A percentile compares a stretch with the other conserved stretches of the same genome.
These are phyloP conservation scores for Silene uniflora DNA, from an alignment of 148 eudicot genomes.

Conservation along the genomic window DNA sequence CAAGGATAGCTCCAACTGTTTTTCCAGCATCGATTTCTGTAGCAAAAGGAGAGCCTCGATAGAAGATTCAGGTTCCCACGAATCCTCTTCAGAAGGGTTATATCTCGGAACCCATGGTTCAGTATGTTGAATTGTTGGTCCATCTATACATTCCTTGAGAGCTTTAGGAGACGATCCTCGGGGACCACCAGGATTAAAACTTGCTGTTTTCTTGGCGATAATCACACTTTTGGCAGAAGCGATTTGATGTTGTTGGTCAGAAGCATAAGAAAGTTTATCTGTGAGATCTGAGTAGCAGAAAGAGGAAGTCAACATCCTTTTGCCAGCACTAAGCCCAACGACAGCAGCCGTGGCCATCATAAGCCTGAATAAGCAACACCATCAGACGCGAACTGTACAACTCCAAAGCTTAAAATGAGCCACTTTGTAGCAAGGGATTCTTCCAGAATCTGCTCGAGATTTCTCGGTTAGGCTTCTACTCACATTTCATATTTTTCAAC, in stretches of 20 bases:
- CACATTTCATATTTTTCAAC: background rate
- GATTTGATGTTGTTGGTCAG: slow-evolving; percentile 42
- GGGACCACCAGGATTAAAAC: slow-evolving; percentile 41
- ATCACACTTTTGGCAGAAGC: slow-evolving; percentile 44
- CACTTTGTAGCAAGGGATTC: slow-evolving; percentile 19
- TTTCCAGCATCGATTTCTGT: slow-evolving; percentile 82
- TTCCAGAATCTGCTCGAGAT: slow-evolving; percentile 26
- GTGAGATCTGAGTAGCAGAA: slow-evolving; percentile 53
- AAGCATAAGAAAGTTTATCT: slow-evolving; percentile 49
- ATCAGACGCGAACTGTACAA: slow-evolving; percentile 33
- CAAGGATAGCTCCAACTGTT: slow-evolving; percentile 78
- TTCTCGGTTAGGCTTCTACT: slow-evolving; percentile 20
- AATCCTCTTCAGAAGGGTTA: slow-evolving; percentile 37
- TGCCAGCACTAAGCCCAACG: slow-evolving; percentile 76
- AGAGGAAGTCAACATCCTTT: slow-evolving; percentile 67
- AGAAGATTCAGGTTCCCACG: slow-evolving; percentile 36
- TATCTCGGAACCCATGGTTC: slow-evolving; percentile 35
- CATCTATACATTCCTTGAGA: slow-evolving; percentile 47
- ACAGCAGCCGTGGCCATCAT: slow-evolving; percentile 85
- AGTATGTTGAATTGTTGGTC: slow-evolving; percentile 36
- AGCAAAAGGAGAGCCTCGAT: slow-evolving; percentile 73
- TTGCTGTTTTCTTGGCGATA: slow-evolving; percentile 48
- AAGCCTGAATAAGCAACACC: slow-evolving; percentile 41
- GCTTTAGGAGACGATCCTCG: slow-evolving; percentile 52
- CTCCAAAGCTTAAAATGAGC: slow-evolving; percentile 22